These are phyloP conservation scores for Xylaria multiplex DNA, from an alignment of 2,329 filamentous ascomycete species.

Conservation along the genomic window DNA sequence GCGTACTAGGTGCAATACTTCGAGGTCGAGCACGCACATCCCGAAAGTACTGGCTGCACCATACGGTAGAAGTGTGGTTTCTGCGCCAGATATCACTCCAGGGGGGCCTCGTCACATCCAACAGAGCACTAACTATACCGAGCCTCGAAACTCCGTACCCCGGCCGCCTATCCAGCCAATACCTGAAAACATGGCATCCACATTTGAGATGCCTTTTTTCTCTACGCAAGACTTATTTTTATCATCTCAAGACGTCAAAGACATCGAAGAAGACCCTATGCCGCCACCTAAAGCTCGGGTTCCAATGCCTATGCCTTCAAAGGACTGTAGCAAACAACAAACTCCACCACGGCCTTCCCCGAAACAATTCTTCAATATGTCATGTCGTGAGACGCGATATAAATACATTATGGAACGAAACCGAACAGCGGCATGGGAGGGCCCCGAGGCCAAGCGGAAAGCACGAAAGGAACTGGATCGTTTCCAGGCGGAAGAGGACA, in stretches of 20 bases:
- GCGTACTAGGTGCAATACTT: not conserved
- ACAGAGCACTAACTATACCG: slow-evolving; percentile 6
- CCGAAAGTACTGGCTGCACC: not conserved
- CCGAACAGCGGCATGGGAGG: slow-evolving; percentile 48
- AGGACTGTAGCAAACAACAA: not conserved
- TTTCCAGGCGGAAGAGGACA: slow-evolving; percentile 39
- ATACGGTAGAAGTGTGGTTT: not conserved
- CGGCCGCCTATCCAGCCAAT: not conserved
- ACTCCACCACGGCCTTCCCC: slow-evolving; percentile 40
- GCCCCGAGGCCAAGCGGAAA: slow-evolving; percentile 38
- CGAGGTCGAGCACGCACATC: not conserved
- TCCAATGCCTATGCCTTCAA: not conserved
- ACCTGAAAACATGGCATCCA: slow-evolving; percentile 18
- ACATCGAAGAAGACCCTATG: slow-evolving; percentile 50
- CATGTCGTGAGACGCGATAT: slow-evolving; percentile 42
- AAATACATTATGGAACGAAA: slow-evolving; percentile 48
- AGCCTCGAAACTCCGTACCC: slow-evolving; percentile 1
- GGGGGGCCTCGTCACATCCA: not conserved
- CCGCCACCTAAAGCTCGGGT: slow-evolving; percentile 32
- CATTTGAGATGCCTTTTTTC: slow-evolving; percentile 50
- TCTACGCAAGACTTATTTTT: slow-evolving; percentile 59
- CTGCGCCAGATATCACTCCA: not conserved
- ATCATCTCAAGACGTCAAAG: slow-evolving; percentile 59
- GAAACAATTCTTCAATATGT: slow-evolving; percentile 51
- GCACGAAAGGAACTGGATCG: slow-evolving; percentile 39